Base-by-base conservation (phyloP, 2,329 filamentous ascomycete species). In the Hymenotorrendiella dingleyae region DNA sequence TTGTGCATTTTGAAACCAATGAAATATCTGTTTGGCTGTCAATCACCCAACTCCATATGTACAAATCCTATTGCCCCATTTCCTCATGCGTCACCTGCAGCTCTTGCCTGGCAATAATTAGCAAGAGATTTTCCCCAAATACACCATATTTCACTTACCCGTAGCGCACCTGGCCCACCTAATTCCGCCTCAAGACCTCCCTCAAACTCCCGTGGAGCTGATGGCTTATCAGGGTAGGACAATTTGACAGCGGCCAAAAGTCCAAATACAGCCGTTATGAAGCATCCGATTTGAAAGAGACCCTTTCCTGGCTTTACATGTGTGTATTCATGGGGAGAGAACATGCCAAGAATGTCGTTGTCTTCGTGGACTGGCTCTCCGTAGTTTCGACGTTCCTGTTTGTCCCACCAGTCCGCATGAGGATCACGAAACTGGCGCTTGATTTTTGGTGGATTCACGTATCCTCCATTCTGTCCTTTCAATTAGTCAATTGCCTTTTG, bases 331-430 rank as follows among this genome's bases (percentile, higher is more conserved):
- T 93, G 82, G 2, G 88, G 80, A 38, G 86, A 84, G 68, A 98
- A 91, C 52, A 95, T 84, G 56, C 89, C 90, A 45, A 97, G 74
- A 45, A 89, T 76, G 64, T 98, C 94, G 67, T 96, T 85, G 66
- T 98, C 93, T 68, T 98, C 94, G 67, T 98, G 91, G 40, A 94
- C 80, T 10, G 91, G 87, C 68, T 98, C 94, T 67, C 90, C 90
- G 64, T 86, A 97, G 75, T 98, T 97, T 60, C 93, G 81, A 64
- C 90, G 83, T 67, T 97, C 93, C 70, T 98, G 93, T 67, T 89
- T 85, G 69, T 98, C 91, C 87, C 89, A 97, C 88, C 89, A 98
- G 62, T 87, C 82, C 62, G 68, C 91, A 64, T 97, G 79, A 26
- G 94, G 93, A 66, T 97, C 93, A 64, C 93, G 87, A 70, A 88